Base-by-base conservation (phyloP, 305 asterid species). In the Ilex paraguariensis region DNA sequence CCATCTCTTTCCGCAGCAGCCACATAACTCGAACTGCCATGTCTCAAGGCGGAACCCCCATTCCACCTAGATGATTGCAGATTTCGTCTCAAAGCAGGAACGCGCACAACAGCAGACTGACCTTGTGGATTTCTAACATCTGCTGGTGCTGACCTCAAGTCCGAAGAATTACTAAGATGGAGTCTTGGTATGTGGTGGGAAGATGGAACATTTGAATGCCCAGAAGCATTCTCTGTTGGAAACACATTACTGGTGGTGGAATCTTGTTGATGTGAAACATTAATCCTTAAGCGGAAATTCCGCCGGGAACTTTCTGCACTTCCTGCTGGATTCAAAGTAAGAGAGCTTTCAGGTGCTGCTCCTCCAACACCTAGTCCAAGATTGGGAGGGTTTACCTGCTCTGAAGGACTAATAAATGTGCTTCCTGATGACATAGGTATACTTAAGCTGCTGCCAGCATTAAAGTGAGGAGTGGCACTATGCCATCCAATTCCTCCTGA, bases 261-360 rank as follows among this genome's bases (percentile, higher is more conserved):
- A 64, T 73, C 87, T 69, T 78, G 87, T 54, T 77, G 87, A 74
- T 73, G 81, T 3, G 83, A 72, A 54, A 85, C 79, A 63, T 74
- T 80, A 53, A 88, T 61, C 68, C 94, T 80, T 79, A 83, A 59
- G 11, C 94, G 81, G 61, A 80, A 74, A 70, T 86, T 87, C 66
- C 95, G 77, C 31, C 82, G 74, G 7, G 85, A 77, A 67, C 70
- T 73, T 63, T 78, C 93, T 6, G 79, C 59, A 57, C 62, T 62
- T 64, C 70, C 66, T 45, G 83, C 17, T 30, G 86, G 54, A 61
- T 68, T 62, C 32, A 69, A 57, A 57, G 81, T 42, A 67, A 79
- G 69, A 56, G 83, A 74, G 66, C 62, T 66, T 36, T 81, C 77
- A 57, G 82, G 61, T 57, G 75, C 71, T 21, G 75, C 46, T 57